Evolutionary conservation across 108 stramenopile genomes (phyloP), one percentile per base, ranked within the genome.

Genomic region (Nannochloropsis granulata): DNA sequence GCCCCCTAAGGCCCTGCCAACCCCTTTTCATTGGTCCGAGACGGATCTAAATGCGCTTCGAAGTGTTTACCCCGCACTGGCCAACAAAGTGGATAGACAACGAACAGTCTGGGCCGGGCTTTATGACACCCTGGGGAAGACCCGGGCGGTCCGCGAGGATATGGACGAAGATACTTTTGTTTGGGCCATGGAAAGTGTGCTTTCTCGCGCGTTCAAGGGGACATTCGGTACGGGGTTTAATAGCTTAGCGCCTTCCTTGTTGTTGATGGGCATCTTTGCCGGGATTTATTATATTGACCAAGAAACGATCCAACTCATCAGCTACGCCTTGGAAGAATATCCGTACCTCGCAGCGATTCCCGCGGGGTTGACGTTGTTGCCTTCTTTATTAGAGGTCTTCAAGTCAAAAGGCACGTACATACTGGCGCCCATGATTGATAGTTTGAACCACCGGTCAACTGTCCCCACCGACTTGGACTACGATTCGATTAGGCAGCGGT

Each of bases 141-240:
- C 56, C 16, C 56, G 56, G n/a, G 56, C 56, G 21, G 56, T 71
- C 16, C 56, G 56, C 21, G 56, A 71, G n/a, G 56, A 71, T n/a
- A 71, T 71, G 56, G 56, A 71, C 56, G 56, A 71, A 34, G 84
- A 84, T 43, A 80, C 79, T 13, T 83, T 88, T 44, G 81, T 88
- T 12, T 88, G 87, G 87, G 87, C 87, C 78, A 81, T 88, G 87
- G 87, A 88, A 80, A 84, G 87, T 26, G 87, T 88, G 24, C 87
- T 88, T 0, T 83, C 82, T 44, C 80, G 87, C 25, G 87, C 87
- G 13, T 88, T 88, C 85, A 84, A 79, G 24, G 87, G 87, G 8
- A 56, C 71, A 2, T 88, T 85, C 44, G 87, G 87, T 25, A 79
- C 82, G 14, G 86, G 82, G 0, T 81, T 78, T 13, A 86, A 86